Evolutionary conservation across 1,284 basidiomycete species (phyloP), one percentile per base, ranked within the genome.

Genomic region (Crocinoboletus sp.): DNA sequence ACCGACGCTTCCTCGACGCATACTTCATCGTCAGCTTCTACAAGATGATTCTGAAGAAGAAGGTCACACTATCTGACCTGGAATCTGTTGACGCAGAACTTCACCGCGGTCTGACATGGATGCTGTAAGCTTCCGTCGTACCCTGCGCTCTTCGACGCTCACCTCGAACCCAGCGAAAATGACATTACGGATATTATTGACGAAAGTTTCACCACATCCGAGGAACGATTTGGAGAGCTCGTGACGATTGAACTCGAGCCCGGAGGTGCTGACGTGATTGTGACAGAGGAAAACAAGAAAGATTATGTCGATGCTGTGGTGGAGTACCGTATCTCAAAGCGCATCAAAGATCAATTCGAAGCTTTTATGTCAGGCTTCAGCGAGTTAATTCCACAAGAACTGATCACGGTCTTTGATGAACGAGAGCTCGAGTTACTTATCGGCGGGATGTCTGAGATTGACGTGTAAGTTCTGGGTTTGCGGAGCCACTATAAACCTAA

Each of bases 1-100:
- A 96, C 65, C 82, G 94, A 52, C 84, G 93, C 17, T 96, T 96
- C 82, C 72, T 96, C 52, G 93, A 96, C 58, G 93, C 93, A 24
- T 95, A 95, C 76, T 96, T 96, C 60, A 94, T 96, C 54, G 89
- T 92, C 59, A 91, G 88, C 57, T 94, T 96, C 73, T 96, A 96
- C 78, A 96, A 96, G 74, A 96, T 96, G 93, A 94, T 94, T 45
- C 61, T 94, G 58, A 89, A 84, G 71, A 94, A 94, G 74, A 92
- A 91, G 68, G 89, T 93, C 27, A 83, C 83, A 0, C 66, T 94
- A 19, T 76, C 83, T 17, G 91, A 94, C 67, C 68, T 94, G 61
- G 91, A 94, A 69, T 85, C 81, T 60, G 89, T 94, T 22, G 91
- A 94, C 69, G 85, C 81, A 5, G 89, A 91, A 64, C 74, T 96